phyloP scores from a whole-genome alignment of 805 yeast species.

The Saccharomycopsis sp. region DNA sequence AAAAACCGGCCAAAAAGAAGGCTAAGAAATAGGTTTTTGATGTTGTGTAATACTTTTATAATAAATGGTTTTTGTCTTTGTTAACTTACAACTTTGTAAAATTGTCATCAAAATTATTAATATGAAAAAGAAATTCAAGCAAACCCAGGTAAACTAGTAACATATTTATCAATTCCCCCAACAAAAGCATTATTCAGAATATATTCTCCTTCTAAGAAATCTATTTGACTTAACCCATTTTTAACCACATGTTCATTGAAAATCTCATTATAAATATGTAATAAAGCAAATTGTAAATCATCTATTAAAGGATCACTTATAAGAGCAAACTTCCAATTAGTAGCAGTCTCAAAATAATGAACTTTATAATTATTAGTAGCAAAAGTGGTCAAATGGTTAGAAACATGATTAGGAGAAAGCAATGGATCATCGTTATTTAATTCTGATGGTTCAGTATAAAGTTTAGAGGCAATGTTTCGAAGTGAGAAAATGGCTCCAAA shows the following conservation, averaged over 20 bases:
- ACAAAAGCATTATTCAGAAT: conserved; percentile 50
- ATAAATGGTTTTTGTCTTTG: neutral
- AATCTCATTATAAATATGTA: conserved; percentile 47
- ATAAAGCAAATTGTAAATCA: conserved; percentile 42
- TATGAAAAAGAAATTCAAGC: neutral
- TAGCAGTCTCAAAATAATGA: conserved; percentile 70
- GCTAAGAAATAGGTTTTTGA: conserved; percentile 6
- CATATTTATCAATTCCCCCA: conserved; percentile 41
- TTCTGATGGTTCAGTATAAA: conserved; percentile 21
- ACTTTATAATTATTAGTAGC: conserved; percentile 71
- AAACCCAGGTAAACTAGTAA: conserved; percentile 14
- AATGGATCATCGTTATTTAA: neutral
- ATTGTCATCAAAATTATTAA: neutral
- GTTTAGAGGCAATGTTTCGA: conserved; percentile 58
- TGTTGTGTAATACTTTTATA: neutral
- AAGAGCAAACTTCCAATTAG: conserved; percentile 67
- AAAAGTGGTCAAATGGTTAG: conserved; percentile 38
- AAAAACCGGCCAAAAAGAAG: conserved; percentile 16
- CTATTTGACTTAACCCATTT: conserved; percentile 52
- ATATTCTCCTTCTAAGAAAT: conserved; percentile 39
- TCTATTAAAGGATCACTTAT: conserved; percentile 56
- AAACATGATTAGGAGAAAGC: conserved; percentile 11
- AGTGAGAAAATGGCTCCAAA: conserved; percentile 81
- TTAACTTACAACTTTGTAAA: neutral
- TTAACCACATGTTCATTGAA: conserved; percentile 52